Conservation (phyloP, 345 rosid species). For the Adansonia digitata region DNA sequence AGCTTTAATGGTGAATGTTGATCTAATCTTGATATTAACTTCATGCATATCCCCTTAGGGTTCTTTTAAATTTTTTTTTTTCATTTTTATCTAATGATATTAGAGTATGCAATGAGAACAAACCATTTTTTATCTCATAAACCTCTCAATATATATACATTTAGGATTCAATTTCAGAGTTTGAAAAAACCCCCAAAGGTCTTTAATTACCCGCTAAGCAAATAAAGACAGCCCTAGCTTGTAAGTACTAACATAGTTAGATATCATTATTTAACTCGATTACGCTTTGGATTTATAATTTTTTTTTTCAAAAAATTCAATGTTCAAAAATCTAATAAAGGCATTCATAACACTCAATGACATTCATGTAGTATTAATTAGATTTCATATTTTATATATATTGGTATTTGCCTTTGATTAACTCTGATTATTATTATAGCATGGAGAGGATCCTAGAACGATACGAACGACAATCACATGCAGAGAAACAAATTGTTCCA, state of each 20-base stretch:
- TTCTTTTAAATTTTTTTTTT: too few relatives aligned
- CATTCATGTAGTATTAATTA: too few relatives aligned
- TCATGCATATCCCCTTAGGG: too few relatives aligned
- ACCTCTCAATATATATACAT: neutral
- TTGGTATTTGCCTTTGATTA: neutral
- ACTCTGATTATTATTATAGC: slow-evolving; percentile 26
- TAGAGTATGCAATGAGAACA: neutral
- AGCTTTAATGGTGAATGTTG: too few relatives aligned
- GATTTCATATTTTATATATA: neutral
- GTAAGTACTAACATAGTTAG: too few relatives aligned
- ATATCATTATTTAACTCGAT: too few relatives aligned
- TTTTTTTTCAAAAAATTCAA: too few relatives aligned
- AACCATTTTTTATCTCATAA: neutral
- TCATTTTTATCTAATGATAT: neutral
- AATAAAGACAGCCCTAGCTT: too few relatives aligned
- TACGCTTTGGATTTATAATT: too few relatives aligned
- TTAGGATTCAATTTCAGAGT: neutral
- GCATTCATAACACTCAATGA: too few relatives aligned
- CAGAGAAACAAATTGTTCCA: slow-evolving; percentile 35
- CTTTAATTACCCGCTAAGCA: neutral
- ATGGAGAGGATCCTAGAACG: slow-evolving; percentile 71
- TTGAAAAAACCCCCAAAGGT: neutral
- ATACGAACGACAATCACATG: slow-evolving; percentile 47
- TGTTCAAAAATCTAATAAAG: too few relatives aligned
- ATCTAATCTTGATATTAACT: too few relatives aligned